Conservation (phyloP, 2,329 filamentous ascomycete species). For the Cladophialophora bantiana region DNA sequence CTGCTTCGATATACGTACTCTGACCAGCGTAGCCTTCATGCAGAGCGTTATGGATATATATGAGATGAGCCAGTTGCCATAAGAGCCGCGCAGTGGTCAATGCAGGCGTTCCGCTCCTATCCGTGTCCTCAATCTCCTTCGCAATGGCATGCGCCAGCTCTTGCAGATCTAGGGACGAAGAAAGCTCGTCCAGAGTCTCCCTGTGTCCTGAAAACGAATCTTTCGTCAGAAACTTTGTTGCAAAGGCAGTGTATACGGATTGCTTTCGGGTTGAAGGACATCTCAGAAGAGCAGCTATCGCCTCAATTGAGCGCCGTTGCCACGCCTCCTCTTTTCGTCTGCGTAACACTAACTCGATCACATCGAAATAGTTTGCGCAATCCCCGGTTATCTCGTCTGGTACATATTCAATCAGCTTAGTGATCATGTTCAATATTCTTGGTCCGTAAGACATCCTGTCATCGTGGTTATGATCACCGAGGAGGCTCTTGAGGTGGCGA, state of each 20-base stretch:
- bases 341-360: constrained; percentile 20
- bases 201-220: constrained; percentile 23
- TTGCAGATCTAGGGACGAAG: constrained; percentile 21
- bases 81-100: constrained; percentile 54
- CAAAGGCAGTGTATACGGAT: constrained; percentile 29
- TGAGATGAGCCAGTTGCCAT: constrained; percentile 66
- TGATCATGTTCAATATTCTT: constrained; percentile 28
- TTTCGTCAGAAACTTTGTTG: constrained; percentile 25
- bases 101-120: constrained; percentile 47
- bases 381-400: constrained; percentile 43
- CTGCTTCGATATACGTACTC: constrained; percentile 62
- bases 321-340: constrained; percentile 16
- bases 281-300: constrained; percentile 27
- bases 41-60: constrained; percentile 60
- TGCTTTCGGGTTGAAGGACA: constrained; percentile 14
- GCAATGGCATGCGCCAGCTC: constrained; percentile 25
- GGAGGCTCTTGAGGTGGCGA: constrained; percentile 30
- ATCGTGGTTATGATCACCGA: constrained; percentile 2
- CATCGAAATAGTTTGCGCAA: constrained; percentile 27
- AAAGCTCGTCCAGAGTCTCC: constrained; percentile 19
- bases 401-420: constrained; percentile 51
- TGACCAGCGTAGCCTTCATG: constrained; percentile 43
- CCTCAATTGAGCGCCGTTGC: constrained; percentile 15
- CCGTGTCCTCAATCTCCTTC: constrained; percentile 30
- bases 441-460: constrained; percentile 22